phyloP scores from a whole-genome alignment of 768 basidiomycete species.

The Psilocybe azurescens region DNA sequence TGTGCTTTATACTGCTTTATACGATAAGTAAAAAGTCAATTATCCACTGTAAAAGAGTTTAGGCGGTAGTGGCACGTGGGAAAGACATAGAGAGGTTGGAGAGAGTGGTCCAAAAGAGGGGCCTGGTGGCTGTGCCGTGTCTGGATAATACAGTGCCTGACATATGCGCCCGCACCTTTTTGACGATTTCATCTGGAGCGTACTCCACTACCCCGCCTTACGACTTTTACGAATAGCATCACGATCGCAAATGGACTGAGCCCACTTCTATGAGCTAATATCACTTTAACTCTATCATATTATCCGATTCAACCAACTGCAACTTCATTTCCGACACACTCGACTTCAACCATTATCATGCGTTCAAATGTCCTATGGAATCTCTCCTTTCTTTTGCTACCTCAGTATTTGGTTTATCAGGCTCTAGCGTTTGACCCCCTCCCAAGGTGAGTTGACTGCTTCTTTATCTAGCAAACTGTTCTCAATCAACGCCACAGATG shows the following conservation, averaged over 20 bases:
- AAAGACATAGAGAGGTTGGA: not conserved
- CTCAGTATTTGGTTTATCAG: constrained; percentile 13
- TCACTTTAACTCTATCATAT: constrained; percentile 8
- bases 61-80: too few species aligned
- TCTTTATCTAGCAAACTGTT: not conserved
- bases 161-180: constrained; percentile 12
- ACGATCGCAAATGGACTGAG: constrained; percentile 23
- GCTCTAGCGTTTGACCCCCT: constrained; percentile 28
- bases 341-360: constrained; percentile 9
- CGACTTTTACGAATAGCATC: constrained; percentile 24
- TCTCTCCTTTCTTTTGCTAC: constrained; percentile 23
- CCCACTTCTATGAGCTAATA: not conserved
- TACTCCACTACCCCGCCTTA: constrained; percentile 19
- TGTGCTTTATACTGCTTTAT: too few species aligned
- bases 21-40: too few species aligned
- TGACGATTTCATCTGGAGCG: constrained; percentile 19
- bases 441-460: constrained; percentile 26
- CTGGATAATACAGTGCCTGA: constrained; percentile 3
- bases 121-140: constrained; percentile 21
- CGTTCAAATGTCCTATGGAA: constrained; percentile 2
- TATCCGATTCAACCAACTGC: not conserved
- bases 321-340: not conserved
- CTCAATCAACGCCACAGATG: constrained; percentile 59
- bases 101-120: constrained; percentile 18
- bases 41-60: too few species aligned